Evolutionary conservation across 208 protist genomes (phyloP).

Genomic region (Balamuthia mandrillaris): DNA sequence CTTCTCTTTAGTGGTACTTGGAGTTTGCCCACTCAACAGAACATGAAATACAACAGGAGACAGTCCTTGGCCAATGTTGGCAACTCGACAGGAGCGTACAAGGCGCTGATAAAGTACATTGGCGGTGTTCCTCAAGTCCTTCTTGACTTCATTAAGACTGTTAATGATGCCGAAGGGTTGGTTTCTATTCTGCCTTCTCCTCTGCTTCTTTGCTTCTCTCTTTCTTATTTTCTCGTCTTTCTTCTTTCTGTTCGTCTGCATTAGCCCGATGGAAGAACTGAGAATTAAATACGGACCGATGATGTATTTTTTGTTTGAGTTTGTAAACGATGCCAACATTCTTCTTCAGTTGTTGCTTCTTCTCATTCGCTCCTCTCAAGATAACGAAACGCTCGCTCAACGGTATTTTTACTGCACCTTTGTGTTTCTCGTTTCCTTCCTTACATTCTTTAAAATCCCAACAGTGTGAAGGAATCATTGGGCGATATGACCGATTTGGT

Average conservation of each 20-base stretch:
- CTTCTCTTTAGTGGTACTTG: background rate
- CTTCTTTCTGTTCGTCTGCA: too few species aligned
- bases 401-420: too few species aligned
- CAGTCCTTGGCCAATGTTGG: conserved; percentile 35
- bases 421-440: background rate
- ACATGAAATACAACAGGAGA: too few species aligned
- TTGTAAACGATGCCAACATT: conserved; percentile 1
- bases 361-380: background rate
- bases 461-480: too few species aligned
- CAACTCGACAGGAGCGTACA: conserved; percentile 40
- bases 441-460: background rate
- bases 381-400: too few species aligned
- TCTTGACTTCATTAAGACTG: conserved; percentile 52
- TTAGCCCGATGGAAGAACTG: conserved; percentile 41
- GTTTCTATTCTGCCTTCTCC: too few species aligned
- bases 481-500: too few species aligned
- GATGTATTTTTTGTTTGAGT: conserved; percentile 37
- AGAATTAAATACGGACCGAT: conserved; percentile 36
- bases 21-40: background rate
- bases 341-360: background rate
- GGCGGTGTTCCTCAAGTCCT: conserved; percentile 47
- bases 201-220: too few species aligned
- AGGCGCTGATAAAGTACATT: conserved; percentile 37
- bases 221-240: too few species aligned
- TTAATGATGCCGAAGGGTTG: background rate